Base-by-base conservation (phyloP, 805 yeast genomes). In the Candida tammaniensis region DNA sequence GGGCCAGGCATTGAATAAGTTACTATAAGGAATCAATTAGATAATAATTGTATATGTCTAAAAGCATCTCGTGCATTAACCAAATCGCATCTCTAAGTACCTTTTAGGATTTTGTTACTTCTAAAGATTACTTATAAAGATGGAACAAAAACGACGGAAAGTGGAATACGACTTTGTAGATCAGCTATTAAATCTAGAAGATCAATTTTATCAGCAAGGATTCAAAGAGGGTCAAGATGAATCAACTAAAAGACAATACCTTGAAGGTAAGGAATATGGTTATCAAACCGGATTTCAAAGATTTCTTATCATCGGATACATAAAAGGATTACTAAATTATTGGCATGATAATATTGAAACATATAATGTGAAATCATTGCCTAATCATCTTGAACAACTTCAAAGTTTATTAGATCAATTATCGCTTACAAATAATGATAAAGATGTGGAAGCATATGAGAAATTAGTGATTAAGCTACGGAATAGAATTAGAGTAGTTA, bases 181-280 rank as follows among this genome's bases (percentile, higher is more conserved):
- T 24, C 75, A 69, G 8, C 61, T 80, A 6, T 56, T 85, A 24
- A 70, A 77, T 44, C 51, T 82, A 17, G 95, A 86, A 49, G 68
- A 75, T 24, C 64, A 72, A 50, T 68, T 49, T 55, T 88, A 86
- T 51, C 55, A 72, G 5, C 77, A 76, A 40, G 96, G 97, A 1
- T 83, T 59, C 51, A 48, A 59, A 31, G 93, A 86, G 42, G 98
- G 96, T 1, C 72, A 72, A 24, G 57, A 61, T 4, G 82, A 74
- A 32, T 83, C 87, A 0, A 61, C 77, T 1, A 56, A 54, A 30
- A 73, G 78, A 27, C 88, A 87, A 30, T 68, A 59, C 33, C 44
- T 67, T 2, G 96, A 88, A 52, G 97, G 96, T 1, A 82, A 81
- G 50, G 87, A 86, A 50, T 80, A 78, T 45, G 98, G 98, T 0